These are phyloP conservation scores for Aspergillus latus DNA, from an alignment of 2,329 filamentous ascomycete species.

Conservation along the genomic window DNA sequence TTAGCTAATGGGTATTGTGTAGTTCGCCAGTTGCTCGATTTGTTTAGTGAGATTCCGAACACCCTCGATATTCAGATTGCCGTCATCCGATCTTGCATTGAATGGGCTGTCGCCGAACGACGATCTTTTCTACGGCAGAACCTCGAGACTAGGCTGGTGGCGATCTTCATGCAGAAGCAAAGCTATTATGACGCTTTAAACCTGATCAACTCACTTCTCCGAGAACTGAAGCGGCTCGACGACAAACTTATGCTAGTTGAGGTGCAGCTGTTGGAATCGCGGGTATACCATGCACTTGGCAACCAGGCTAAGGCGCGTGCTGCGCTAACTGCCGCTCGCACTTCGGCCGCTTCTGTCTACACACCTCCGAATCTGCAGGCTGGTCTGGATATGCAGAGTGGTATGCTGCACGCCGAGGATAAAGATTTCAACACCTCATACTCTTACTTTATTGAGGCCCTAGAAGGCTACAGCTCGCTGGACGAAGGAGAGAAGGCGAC, in stretches of 20 bases:
- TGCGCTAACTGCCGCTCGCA: constrained; percentile 89
- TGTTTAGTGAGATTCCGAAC: constrained; percentile 91
- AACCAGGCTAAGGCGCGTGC: constrained; percentile 96
- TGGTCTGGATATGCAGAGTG: constrained; percentile 97
- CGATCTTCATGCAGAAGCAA: constrained; percentile 94
- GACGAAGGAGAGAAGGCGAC: constrained; percentile 88
- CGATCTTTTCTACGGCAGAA: constrained; percentile 96
- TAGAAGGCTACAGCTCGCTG: constrained; percentile 93
- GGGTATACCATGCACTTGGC: constrained; percentile 94
- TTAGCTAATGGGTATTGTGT: constrained; percentile 4
- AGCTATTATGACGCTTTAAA: constrained; percentile 96
- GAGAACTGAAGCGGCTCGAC: constrained; percentile 95
- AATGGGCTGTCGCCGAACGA: constrained; percentile 94
- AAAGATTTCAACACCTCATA: constrained; percentile 98
- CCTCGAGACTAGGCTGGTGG: constrained; percentile 91
- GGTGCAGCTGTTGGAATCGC: constrained; percentile 93
- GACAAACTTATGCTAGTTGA: constrained; percentile 98
- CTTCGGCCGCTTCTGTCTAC: constrained; percentile 94
- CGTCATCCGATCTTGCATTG: constrained; percentile 98
- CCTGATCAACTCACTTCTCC: constrained; percentile 92
- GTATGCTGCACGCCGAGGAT: constrained; percentile 97
- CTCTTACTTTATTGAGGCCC: constrained; percentile 98
- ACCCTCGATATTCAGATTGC: constrained; percentile 90
- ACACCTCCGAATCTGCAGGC: constrained; percentile 93
- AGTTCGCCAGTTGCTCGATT: constrained; percentile 96